phyloP scores from a whole-genome alignment of 148 eudicot genomes.

The Rhododendron mucronatum region DNA sequence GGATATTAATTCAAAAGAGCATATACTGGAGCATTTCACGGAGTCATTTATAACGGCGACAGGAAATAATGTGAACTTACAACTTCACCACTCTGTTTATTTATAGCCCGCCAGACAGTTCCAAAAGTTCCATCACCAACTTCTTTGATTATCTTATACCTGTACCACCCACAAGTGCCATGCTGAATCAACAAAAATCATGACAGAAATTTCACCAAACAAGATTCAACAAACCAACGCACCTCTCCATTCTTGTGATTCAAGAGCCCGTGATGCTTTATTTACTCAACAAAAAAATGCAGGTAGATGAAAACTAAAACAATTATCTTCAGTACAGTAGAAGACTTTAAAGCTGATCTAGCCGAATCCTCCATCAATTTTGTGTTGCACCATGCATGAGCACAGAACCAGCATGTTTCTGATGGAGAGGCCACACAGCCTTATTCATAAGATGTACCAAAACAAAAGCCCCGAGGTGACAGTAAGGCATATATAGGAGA shows the following conservation, averaged over 20 bases:
- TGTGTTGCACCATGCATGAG: conserved; percentile 22
- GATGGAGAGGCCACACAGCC: conserved; percentile 36
- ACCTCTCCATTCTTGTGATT: conserved; percentile 68
- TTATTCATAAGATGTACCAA: conserved; percentile 32
- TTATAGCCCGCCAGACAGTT: conserved; percentile 83
- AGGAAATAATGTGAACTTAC: conserved; percentile 33
- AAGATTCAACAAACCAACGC: conserved; percentile 10
- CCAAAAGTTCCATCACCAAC: conserved; percentile 97
- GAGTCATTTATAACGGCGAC: not conserved
- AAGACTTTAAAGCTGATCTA: conserved; percentile 28
- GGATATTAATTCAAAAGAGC: not conserved
- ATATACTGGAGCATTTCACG: not conserved
- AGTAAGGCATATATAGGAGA: conserved; percentile 19
- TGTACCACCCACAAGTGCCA: conserved; percentile 19
- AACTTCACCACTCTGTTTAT: conserved; percentile 82
- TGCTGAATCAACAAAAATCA: not conserved
- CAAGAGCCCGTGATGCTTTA: conserved; percentile 35
- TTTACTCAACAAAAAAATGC: conserved; percentile 28
- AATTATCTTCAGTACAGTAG: conserved; percentile 23
- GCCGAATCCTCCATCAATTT: conserved; percentile 39
- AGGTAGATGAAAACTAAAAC: conserved; percentile 15
- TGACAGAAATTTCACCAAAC: not conserved
- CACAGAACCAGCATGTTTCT: conserved; percentile 18
- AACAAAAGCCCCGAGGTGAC: conserved; percentile 16
- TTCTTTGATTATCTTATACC: conserved; percentile 75